Evolutionary conservation across 2,329 filamentous ascomycete species (phyloP), one percentile per base, ranked within the genome.

Genomic region (Ascochyta pisi): DNA sequence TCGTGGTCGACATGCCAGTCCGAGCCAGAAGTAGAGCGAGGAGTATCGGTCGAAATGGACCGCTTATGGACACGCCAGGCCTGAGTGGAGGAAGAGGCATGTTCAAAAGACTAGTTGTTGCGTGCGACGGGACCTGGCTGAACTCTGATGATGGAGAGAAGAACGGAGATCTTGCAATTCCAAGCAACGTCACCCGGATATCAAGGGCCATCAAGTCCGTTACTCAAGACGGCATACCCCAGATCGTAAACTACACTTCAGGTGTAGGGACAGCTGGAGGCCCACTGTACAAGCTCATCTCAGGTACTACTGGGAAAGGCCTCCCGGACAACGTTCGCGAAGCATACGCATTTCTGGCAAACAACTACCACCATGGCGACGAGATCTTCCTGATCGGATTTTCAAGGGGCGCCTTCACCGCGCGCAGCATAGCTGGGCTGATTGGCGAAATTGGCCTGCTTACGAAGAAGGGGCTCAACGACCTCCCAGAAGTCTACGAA

Each of bases 311-410:
- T 6, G 79, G 78, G n/a, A 75, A 77, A 60, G 79, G 81, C 5
- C 70, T 83, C 9, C 69, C 71, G 4, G 79, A 82, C 31, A 79
- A 80, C 42, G 77, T 83, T 3, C 72, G 79, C 12, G 77, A 81
- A 66, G 78, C 74, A 0, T 82, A 84, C 49, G 76, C 76, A 6
- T 84, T 83, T 63, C 68, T 84, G 2, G 76, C 78, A n/a, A 80
- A 80, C 51, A 84, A 84, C 66, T 84, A 80, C 61, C 70, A 77
- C n/a, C 76, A 75, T 0, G 82, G 82, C 50, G 79, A 81, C 54
- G 78, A 78, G 16, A 79, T 82, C 39, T 81, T 80, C 57, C 65
- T 82, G 8, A 60, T 81, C 4, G 79, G 79, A 2, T 82, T 81
- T 59, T 80, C 78, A 2, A 66, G 79, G 46, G 79, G 79, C 16